Base-by-base conservation (phyloP, 305 asterid species). In the Ilex paraguariensis region DNA sequence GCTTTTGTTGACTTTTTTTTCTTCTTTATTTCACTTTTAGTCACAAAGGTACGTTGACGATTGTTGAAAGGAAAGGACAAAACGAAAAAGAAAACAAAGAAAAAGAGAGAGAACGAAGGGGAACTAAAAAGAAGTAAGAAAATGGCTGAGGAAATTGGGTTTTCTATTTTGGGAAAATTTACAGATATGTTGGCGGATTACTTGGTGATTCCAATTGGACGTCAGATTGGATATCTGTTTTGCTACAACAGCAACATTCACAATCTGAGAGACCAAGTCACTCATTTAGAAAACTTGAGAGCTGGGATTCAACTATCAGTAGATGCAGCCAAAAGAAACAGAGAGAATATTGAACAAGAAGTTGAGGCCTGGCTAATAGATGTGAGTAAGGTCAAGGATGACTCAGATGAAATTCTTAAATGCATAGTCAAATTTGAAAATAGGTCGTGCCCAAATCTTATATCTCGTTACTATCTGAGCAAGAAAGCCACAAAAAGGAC, bases 311-410 rank as follows among this genome's bases (percentile, higher is more conserved):
- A 36, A 46, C 61, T 10, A 30, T 57, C 10, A 13, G 64, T 65
- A 14, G 55, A 53, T 60, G 60, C 54, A 7, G 69, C 70, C 45
- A 30, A 12, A 36, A 10, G 71, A 13, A 56, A 76, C 57, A 13
- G 65, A 31, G 61, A 72, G 15, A 10, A 5, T 8, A 49, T 71
- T 31, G 61, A 21, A 4, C 58, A 40, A 21, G 60, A 57, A 40
- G 74, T 68, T 3, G 39, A 64, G 15, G 58, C 74, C 59, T 67
- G n/a, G n/a, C n/a, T n/a, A n/a, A n/a, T n/a, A n/a, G n/a, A n/a
- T n/a, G n/a, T n/a, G 21, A 3, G 13, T 3, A 42, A 65, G 6
- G 65, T 56, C 55, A 49, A 40, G 50, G 7, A 55, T 7, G n/a
- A 65, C 30, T 39, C 40, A 7, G 50, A 33, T 15, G 4, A 13